Percentiles rank a stretch among this genome's conserved stretches.
Evolutionary conservation across 2,329 filamentous ascomycete genomes (phyloP).

Genomic region (Xylaria multiplex): DNA sequence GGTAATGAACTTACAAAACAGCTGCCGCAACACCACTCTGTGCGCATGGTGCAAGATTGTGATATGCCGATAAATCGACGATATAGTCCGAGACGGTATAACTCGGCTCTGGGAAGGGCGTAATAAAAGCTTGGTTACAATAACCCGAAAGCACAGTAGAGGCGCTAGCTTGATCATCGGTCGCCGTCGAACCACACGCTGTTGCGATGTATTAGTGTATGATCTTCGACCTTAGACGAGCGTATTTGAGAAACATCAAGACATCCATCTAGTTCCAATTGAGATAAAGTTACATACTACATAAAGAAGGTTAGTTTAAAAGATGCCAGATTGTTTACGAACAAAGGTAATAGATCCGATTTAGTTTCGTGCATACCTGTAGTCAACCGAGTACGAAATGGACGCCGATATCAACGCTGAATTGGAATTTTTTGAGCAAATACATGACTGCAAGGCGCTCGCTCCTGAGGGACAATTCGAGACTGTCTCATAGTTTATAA

Average conservation of each 20-base stretch:
- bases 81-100: constrained; percentile 59
- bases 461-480: constrained; percentile 56
- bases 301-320: constrained; percentile 3
- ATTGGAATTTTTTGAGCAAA: constrained; percentile 61
- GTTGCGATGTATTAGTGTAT: constrained; percentile 19
- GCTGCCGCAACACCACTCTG: constrained; percentile 52
- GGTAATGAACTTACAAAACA: constrained; percentile 50
- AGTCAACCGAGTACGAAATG: constrained; percentile 55
- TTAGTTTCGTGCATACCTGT: constrained; percentile 28
- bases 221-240: background rate
- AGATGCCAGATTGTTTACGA: background rate
- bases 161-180: constrained; percentile 60
- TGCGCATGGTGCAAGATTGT: constrained; percentile 58
- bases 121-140: constrained; percentile 56
- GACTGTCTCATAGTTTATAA: constrained; percentile 56
- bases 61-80: constrained; percentile 59
- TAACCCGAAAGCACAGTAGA: constrained; percentile 58
- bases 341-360: background rate
- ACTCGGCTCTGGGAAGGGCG: constrained; percentile 56
- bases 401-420: constrained; percentile 51
- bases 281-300: constrained; percentile 22
- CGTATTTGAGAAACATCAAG: background rate
- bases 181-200: constrained; percentile 59
- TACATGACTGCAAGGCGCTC: constrained; percentile 60
- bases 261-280: background rate